Percentiles rank a stretch among this genome's conserved stretches.
phyloP scores from a whole-genome alignment of 768 basidiomycete species.

The Macrolepiota dolichaula region DNA sequence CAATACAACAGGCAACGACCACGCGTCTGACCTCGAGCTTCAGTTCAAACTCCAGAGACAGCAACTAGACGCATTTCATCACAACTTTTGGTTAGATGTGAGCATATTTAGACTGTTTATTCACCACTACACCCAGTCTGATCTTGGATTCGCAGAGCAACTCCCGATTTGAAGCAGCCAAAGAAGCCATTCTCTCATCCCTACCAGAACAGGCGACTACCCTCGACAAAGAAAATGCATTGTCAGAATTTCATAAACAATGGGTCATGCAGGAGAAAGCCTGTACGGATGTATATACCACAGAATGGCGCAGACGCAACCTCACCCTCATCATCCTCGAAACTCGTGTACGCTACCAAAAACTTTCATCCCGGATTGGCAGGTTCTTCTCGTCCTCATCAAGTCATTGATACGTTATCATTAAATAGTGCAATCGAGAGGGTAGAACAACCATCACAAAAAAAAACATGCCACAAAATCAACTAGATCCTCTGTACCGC shows the following conservation, averaged over 20 bases:
- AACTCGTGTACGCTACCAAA: conserved; percentile 52
- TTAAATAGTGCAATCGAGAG: not conserved
- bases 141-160: conserved; percentile 55
- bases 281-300: conserved; percentile 56
- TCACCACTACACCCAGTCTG: not conserved
- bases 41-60: conserved; percentile 71
- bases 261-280: conserved; percentile 72
- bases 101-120: conserved; percentile 26
- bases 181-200: conserved; percentile 51
- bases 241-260: conserved; percentile 69
- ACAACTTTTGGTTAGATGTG: conserved; percentile 80
- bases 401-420: conserved; percentile 6
- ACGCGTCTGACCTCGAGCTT: conserved; percentile 47
- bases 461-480: not conserved
- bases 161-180: conserved; percentile 72
- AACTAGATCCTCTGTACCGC: conserved; percentile 7
- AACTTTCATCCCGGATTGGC: conserved; percentile 30
- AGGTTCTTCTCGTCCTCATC: conserved; percentile 22
- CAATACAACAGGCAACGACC: conserved; percentile 24
- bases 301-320: conserved; percentile 67
- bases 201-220: conserved; percentile 48
- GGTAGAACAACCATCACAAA: not conserved
- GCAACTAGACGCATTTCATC: conserved; percentile 71
- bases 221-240: conserved; percentile 60
- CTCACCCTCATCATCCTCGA: conserved; percentile 51